A percentile compares a stretch with the other conserved stretches of the same genome.
Conservation (phyloP, 1,284 basidiomycete genomes). For the Ceratobasidium sp. region DNA sequence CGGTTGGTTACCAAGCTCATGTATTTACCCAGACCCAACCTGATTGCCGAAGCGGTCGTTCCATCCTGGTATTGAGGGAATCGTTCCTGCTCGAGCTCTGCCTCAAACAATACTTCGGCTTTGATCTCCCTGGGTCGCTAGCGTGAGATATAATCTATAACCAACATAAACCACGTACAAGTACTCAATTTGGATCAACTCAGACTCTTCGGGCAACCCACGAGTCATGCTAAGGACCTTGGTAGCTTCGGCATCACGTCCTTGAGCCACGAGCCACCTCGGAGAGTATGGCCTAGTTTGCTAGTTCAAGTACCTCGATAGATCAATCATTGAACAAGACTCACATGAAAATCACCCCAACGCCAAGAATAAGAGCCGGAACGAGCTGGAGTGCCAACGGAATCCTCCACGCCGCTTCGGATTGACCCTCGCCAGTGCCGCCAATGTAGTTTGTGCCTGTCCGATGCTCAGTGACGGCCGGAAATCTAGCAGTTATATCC, state of each 20-base stretch:
- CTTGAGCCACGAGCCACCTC: conserved; percentile 76
- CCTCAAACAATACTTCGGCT: conserved; percentile 76
- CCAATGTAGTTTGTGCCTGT: conserved; percentile 76
- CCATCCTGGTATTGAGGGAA: conserved; percentile 74
- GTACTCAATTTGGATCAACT: conserved; percentile 79
- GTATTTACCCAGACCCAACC: conserved; percentile 66
- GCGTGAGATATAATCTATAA: not conserved
- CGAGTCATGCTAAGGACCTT: conserved; percentile 69
- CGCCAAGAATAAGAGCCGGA: conserved; percentile 71
- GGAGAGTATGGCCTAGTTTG: conserved; percentile 39
- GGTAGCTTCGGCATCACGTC: conserved; percentile 76
- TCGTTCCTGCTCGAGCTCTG: conserved; percentile 62
- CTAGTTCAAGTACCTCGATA: not conserved
- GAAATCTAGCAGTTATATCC: not conserved
- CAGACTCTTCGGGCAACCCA: conserved; percentile 61
- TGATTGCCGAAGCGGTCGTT: conserved; percentile 62
- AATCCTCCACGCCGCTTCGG: conserved; percentile 75
- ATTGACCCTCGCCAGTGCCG: conserved; percentile 60
- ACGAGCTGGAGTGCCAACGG: conserved; percentile 78
- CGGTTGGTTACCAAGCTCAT: conserved; percentile 61
- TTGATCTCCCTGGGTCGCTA: conserved; percentile 69
- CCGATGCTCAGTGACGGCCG: not conserved
- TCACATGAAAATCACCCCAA: conserved; percentile 72
- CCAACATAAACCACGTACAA: conserved; percentile 56
- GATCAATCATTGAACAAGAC: conserved; percentile 54